A percentile compares a stretch with the other conserved stretches of the same genome.
These are phyloP conservation scores for Amylocystis lapponica DNA, from an alignment of 768 basidiomycete species.

Conservation along the genomic window DNA sequence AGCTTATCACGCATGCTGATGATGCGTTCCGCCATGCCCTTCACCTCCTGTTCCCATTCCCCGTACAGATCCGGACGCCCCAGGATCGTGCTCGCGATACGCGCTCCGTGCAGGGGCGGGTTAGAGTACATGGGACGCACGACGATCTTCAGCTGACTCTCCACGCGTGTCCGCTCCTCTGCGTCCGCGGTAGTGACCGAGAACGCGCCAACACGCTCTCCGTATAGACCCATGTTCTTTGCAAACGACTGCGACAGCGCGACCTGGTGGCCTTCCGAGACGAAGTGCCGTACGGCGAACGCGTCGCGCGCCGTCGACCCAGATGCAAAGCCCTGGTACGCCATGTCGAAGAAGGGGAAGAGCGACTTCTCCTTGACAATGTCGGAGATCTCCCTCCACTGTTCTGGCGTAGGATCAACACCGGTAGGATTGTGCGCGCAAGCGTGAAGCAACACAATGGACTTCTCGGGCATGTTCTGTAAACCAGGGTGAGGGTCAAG, in stretches of 20 bases:
- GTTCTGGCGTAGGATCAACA: constrained; percentile 87
- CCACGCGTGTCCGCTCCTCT: constrained; percentile 80
- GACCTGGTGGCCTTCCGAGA: constrained; percentile 82
- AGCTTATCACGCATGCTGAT: constrained; percentile 88
- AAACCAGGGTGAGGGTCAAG: background rate
- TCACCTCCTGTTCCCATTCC: constrained; percentile 90
- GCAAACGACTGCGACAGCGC: constrained; percentile 95
- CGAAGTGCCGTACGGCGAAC: constrained; percentile 92
- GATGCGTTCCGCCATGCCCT: constrained; percentile 93
- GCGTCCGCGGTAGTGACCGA: constrained; percentile 67
- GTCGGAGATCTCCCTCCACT: constrained; percentile 90
- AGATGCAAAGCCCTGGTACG: constrained; percentile 98
- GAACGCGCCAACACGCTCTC: constrained; percentile 97
- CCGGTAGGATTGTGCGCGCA: constrained; percentile 99
- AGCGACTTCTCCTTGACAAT: constrained; percentile 83
- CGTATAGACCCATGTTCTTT: constrained; percentile 99
- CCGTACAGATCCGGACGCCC: constrained; percentile 66
- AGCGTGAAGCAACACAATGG: constrained; percentile 89
- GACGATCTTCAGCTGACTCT: constrained; percentile 93
- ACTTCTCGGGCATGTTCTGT: constrained; percentile 65
- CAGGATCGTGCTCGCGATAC: constrained; percentile 82
- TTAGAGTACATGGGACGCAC: constrained; percentile 98
- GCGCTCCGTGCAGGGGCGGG: constrained; percentile 87
- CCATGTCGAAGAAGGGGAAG: constrained; percentile 99
- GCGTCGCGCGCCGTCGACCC: constrained; percentile 89